Evolutionary conservation across 2,329 filamentous ascomycete genomes (phyloP), one percentile per base, ranked within the genome.

Genomic region (Diaporthe sp.): DNA sequence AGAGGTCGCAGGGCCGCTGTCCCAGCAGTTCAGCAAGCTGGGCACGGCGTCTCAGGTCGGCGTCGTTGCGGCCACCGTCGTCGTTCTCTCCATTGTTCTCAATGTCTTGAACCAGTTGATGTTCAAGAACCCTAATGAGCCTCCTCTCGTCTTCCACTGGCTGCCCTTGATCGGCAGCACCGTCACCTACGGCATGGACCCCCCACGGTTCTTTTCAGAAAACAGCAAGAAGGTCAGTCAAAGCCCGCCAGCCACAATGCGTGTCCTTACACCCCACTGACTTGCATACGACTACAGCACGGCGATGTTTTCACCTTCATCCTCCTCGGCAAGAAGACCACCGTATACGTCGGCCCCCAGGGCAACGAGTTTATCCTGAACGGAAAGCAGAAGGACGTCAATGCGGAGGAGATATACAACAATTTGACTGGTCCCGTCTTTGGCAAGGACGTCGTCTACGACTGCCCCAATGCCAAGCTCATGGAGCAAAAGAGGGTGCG

Each of bases 101-200:
- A 98, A 98, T 84, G 92, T 98, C 78, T 82, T 94, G 79, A 89
- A 89, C 78, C 96, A 98, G 85, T 80, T 97, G 74, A 86, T 98
- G 77, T 92, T 95, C 87, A 94, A 91, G 86, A 96, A 95, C 80
- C 91, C 93, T 71, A 94, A 95, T 83, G 94, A 95, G 83, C 94
- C 94, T 42, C 94, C 94, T 1, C 80, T 96, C 75, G 94, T 96
- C 77, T 96, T 96, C 84, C 93, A 95, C 84, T 94, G 91, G 90
- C 89, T 96, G 81, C 94, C 94, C 76, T 86, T 98, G 79, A 89
- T 99, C 81, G 96, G 96, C 78, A 98, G 93, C 87, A 98, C 97
- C 76, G 88, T 98, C 81, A 94, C 92, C 60, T 99, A 98, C 86
- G 96, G 96, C 84, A 98, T 98, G 85, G 95, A 98, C 82, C 96